Evolutionary conservation across 2,329 filamentous ascomycete genomes (phyloP).

Genomic region (Monilinia fructigena): DNA sequence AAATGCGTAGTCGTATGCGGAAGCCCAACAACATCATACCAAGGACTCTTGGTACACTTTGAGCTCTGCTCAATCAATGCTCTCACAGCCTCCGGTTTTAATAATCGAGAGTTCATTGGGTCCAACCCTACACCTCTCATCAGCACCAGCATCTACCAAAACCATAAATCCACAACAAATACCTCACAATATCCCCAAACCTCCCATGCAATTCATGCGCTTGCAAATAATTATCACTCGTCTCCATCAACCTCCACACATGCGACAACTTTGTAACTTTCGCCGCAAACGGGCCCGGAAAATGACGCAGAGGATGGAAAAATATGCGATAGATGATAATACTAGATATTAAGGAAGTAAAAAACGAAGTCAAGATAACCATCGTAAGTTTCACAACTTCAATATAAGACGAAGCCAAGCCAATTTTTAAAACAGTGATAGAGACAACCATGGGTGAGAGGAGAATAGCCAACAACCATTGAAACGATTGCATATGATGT

Average conservation of each 20-base stretch:
- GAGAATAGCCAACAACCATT: not conserved
- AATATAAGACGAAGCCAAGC: not conserved
- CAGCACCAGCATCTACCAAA: not conserved
- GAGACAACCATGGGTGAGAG: not conserved
- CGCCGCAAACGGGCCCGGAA: constrained; percentile 34
- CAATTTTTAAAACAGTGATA: not conserved
- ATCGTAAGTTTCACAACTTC: not conserved
- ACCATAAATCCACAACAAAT: not conserved
- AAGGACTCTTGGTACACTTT: constrained; percentile 30
- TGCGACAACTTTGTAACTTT: constrained; percentile 33
- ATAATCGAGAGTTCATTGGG: constrained; percentile 30
- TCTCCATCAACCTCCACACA: constrained; percentile 13
- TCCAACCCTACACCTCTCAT: constrained; percentile 19
- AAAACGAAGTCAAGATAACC: not conserved
- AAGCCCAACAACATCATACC: constrained; percentile 31
- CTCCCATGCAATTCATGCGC: constrained; percentile 27
- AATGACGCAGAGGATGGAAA: constrained; percentile 40
- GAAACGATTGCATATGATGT: constrained; percentile 23
- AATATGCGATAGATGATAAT: constrained; percentile 56
- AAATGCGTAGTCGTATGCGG: constrained; percentile 27
- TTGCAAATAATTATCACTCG: constrained; percentile 25
- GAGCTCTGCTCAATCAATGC: constrained; percentile 27
- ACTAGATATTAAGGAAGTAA: constrained; percentile 33
- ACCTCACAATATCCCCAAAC: constrained; percentile 35
- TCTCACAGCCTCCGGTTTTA: constrained; percentile 28